A percentile compares a stretch with the other conserved stretches of the same genome.
phyloP scores from a whole-genome alignment of 2,329 filamentous ascomycete species.

The Metarhizium robertsii region DNA sequence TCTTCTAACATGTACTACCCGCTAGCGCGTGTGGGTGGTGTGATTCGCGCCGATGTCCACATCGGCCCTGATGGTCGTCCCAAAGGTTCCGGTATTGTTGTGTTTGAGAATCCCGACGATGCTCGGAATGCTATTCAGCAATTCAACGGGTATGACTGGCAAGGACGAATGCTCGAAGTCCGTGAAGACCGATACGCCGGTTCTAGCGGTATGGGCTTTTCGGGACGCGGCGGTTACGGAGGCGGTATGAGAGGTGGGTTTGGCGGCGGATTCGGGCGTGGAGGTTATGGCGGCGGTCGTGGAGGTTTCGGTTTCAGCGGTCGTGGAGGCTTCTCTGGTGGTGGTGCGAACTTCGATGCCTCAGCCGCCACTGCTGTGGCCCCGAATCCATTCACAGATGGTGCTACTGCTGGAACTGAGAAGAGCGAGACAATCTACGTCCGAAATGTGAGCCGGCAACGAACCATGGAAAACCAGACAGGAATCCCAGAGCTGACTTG shows the following conservation, averaged over 20 bases:
- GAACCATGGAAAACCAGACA: too few relatives aligned
- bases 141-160: constrained; percentile 99
- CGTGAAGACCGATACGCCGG: constrained; percentile 91
- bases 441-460: constrained; percentile 67
- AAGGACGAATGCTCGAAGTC: constrained; percentile 85
- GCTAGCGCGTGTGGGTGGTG: constrained; percentile 55
- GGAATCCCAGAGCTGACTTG: constrained; percentile 10
- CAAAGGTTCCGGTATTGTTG: constrained; percentile 94
- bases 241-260: constrained; percentile 50
- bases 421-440: constrained; percentile 82
- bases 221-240: constrained; percentile 50
- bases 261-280: constrained; percentile 44
- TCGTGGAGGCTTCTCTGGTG: constrained; percentile 39
- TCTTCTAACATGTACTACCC: not conserved
- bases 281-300: constrained; percentile 39
- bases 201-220: constrained; percentile 44
- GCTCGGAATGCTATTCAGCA: constrained; percentile 92
- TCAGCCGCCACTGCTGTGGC: constrained; percentile 38
- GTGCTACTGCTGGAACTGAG: constrained; percentile 78
- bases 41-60: constrained; percentile 94
- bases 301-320: constrained; percentile 37
- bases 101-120: constrained; percentile 91
- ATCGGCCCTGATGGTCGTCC: constrained; percentile 83
- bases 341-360: constrained; percentile 40
- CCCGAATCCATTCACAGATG: constrained; percentile 91